Evolutionary conservation across 805 yeast species (phyloP).

Genomic region (Gaillardinia entomophila): DNA sequence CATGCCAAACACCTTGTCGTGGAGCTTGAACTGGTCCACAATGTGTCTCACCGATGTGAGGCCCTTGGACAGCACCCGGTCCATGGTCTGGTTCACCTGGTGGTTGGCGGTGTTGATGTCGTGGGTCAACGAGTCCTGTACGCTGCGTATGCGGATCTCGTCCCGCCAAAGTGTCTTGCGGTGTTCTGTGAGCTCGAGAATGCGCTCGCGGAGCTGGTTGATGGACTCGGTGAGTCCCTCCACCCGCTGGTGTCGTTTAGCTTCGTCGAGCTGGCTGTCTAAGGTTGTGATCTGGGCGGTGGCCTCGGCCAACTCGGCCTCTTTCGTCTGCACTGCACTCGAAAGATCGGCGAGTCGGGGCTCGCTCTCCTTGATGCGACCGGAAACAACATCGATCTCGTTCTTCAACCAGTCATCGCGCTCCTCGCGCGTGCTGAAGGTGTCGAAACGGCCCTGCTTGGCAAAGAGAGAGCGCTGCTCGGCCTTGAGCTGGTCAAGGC

Average conservation of each 20-base stretch:
- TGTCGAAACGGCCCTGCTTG: slow-evolving; percentile 64
- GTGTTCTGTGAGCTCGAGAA: slow-evolving; percentile 50
- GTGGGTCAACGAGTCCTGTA: slow-evolving; percentile 47
- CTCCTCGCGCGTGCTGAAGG: slow-evolving; percentile 49
- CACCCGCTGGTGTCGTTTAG: slow-evolving; percentile 2
- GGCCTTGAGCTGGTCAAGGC: slow-evolving; percentile 38
- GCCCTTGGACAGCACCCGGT: slow-evolving; percentile 63
- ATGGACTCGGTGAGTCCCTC: slow-evolving; percentile 24
- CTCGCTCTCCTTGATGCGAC: slow-evolving; percentile 17
- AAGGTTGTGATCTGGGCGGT: slow-evolving; percentile 7
- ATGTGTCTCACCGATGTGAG: slow-evolving; percentile 64
- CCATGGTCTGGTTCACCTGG: slow-evolving; percentile 67
- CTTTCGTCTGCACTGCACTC: slow-evolving; percentile 10
- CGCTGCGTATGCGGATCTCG: slow-evolving; percentile 59
- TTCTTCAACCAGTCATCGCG: slow-evolving; percentile 62
- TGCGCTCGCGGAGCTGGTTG: slow-evolving; percentile 35
- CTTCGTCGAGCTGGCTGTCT: slow-evolving; percentile 18
- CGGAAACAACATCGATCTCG: slow-evolving; percentile 50
- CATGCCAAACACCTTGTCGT: slow-evolving; percentile 68
- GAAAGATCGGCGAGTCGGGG: slow-evolving; percentile 19
- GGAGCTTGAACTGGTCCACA: slow-evolving; percentile 50
- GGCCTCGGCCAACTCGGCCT: slow-evolving; percentile 7
- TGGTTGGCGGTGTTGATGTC: slow-evolving; percentile 56
- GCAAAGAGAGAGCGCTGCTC: slow-evolving; percentile 57
- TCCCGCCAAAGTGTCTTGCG: slow-evolving; percentile 76